phyloP scores from a whole-genome alignment of 345 rosid species.

The Brassica incana region DNA sequence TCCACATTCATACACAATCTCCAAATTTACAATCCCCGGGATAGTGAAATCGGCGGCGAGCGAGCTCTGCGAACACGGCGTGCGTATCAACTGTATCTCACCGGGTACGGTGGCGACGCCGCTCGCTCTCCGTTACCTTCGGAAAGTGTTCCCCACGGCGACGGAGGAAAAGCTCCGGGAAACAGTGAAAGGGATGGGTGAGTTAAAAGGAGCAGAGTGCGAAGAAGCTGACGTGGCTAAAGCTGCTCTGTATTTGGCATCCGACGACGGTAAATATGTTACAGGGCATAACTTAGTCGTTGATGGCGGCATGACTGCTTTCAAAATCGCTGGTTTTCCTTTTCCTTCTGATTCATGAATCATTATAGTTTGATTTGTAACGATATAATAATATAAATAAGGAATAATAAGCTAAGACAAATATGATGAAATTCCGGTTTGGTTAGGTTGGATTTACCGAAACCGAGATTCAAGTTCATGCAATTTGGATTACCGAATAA shows the following conservation, averaged over 20 bases:
- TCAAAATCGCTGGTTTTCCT: slow-evolving; percentile 52
- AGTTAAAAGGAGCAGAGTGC: slow-evolving; percentile 62
- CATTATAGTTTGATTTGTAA: not conserved
- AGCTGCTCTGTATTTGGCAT: slow-evolving; percentile 73
- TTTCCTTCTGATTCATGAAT: slow-evolving; percentile 38
- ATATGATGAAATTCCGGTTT: not conserved
- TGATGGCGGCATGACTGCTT: slow-evolving; percentile 80
- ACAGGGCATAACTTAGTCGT: slow-evolving; percentile 77
- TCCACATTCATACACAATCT: slow-evolving; percentile 66
- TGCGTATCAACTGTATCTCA: slow-evolving; percentile 75
- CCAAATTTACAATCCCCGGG: slow-evolving; percentile 60
- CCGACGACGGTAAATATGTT: slow-evolving; percentile 70
- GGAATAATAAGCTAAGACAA: not conserved
- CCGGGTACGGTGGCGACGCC: slow-evolving; percentile 65
- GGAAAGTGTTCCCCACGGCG: slow-evolving; percentile 37
- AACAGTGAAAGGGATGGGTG: slow-evolving; percentile 51
- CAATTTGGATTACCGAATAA: not conserved
- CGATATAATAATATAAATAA: not conserved
- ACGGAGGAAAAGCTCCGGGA: slow-evolving; percentile 47
- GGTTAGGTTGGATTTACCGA: not conserved
- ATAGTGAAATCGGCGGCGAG: slow-evolving; percentile 62
- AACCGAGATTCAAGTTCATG: not conserved
- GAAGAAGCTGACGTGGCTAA: slow-evolving; percentile 71
- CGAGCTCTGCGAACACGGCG: slow-evolving; percentile 61
- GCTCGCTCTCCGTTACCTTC: slow-evolving; percentile 46